These are phyloP conservation scores for Phytophthora capsici DNA, from an alignment of 352 stramenopile species.

Conservation along the genomic window DNA sequence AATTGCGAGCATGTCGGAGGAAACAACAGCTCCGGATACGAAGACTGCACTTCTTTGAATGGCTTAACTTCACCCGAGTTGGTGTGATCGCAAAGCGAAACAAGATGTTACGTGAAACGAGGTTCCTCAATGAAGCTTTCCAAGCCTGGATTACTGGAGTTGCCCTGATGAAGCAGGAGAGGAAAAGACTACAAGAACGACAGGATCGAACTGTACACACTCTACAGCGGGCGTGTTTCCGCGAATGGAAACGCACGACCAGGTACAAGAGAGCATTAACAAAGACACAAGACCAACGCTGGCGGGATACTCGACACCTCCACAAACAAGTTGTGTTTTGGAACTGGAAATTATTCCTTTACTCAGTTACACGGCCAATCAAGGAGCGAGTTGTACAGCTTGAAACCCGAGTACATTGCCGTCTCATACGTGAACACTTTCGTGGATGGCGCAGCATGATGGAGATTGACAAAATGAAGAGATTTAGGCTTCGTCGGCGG, in stretches of 20 bases:
- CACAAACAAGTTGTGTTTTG: conserved; percentile 42
- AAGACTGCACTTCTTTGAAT: conserved; percentile 52
- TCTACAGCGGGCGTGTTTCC: conserved; percentile 31
- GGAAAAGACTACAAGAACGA: conserved; percentile 15
- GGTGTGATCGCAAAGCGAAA: conserved; percentile 55
- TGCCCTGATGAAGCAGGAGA: conserved; percentile 16
- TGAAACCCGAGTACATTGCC: not conserved
- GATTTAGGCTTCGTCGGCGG: conserved; percentile 25
- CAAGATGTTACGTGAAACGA: conserved; percentile 31
- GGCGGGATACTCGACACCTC: conserved; percentile 20
- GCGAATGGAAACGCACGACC: conserved; percentile 34
- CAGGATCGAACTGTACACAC: conserved; percentile 7
- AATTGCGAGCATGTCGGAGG: conserved; percentile 37
- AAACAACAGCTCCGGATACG: conserved; percentile 33
- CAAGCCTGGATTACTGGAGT: conserved; percentile 44
- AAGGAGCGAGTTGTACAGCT: conserved; percentile 25
- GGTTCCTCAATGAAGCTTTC: conserved; percentile 37
- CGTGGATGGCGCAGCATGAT: conserved; percentile 41
- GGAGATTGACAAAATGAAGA: conserved; percentile 28
- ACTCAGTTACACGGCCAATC: conserved; percentile 41
- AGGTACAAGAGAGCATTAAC: conserved; percentile 30
- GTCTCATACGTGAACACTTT: conserved; percentile 17
- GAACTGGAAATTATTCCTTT: conserved; percentile 61
- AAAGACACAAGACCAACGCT: conserved; percentile 30
- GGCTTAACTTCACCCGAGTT: conserved; percentile 63